phyloP scores from a whole-genome alignment of 768 basidiomycete genomes.

The Nidularia sp. region DNA sequence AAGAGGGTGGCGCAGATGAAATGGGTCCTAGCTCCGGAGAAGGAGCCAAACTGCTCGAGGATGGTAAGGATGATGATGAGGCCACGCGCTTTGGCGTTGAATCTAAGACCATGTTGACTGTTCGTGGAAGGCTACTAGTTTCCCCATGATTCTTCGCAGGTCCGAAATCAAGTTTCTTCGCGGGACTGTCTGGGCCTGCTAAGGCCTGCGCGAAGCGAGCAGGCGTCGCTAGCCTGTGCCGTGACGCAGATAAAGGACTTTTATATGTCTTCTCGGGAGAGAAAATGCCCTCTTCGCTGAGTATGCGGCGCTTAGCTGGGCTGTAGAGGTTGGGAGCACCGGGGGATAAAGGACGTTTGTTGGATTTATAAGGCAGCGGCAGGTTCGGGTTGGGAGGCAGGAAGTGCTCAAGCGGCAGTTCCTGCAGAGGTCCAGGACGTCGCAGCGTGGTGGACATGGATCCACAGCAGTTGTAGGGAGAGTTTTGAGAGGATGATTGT shows the following conservation, averaged over 20 bases:
- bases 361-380: slow-evolving; percentile 22
- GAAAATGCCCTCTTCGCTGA: slow-evolving; percentile 48
- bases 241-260: slow-evolving; percentile 23
- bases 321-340: slow-evolving; percentile 43
- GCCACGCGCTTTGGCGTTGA: slow-evolving; percentile 15
- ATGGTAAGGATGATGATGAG: slow-evolving; percentile 4
- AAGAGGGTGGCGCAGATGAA: too few species aligned
- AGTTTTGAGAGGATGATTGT: slow-evolving; percentile 4
- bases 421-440: slow-evolving; percentile 55
- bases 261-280: slow-evolving; percentile 32
- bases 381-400: slow-evolving; percentile 27
- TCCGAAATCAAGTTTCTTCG: slow-evolving; percentile 52
- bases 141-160: slow-evolving; percentile 22
- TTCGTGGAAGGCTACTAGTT: slow-evolving; percentile 7
- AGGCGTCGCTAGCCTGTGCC: slow-evolving; percentile 32
- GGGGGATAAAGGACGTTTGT: slow-evolving; percentile 65
- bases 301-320: slow-evolving; percentile 67
- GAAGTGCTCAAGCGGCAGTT: slow-evolving; percentile 58
- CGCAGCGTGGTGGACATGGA: too few species aligned
- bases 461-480: neutral
- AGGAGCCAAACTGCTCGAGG: slow-evolving; percentile 3
- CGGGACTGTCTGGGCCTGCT: slow-evolving; percentile 36
- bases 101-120: slow-evolving; percentile 3
- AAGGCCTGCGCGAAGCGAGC: slow-evolving; percentile 40
- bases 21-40: too few species aligned